Percentiles rank a stretch among this genome's conserved stretches.
Conservation (phyloP, 2,329 filamentous ascomycete species). For the Aspergillus hiratsukae region DNA sequence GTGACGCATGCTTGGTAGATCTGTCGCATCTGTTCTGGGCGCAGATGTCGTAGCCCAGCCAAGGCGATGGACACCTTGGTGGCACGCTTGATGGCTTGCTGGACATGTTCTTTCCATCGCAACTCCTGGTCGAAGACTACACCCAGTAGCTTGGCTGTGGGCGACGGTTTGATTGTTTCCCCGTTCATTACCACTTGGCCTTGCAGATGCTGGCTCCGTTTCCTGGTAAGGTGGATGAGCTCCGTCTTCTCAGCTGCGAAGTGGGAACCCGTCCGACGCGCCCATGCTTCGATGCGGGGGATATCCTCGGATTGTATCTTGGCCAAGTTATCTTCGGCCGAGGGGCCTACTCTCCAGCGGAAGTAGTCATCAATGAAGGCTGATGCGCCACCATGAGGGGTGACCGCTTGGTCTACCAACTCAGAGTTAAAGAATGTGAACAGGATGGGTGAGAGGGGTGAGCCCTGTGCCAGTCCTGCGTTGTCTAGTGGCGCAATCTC, state of each 20-base stretch:
- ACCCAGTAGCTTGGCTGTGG: conserved; percentile 22
- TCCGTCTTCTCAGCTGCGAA: conserved; percentile 28
- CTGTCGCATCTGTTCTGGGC: conserved; percentile 18
- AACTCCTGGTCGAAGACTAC: conserved; percentile 22
- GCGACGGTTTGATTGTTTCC: conserved; percentile 9
- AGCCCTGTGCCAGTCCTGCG: conserved; percentile 20
- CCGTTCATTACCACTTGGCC: conserved; percentile 15
- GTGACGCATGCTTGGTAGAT: conserved; percentile 21
- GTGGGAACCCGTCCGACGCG: conserved; percentile 18
- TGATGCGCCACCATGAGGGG: conserved; percentile 19
- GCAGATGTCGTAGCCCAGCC: conserved; percentile 16
- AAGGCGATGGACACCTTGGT: conserved; percentile 15
- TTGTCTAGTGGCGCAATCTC: conserved; percentile 4
- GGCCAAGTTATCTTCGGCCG: conserved; percentile 19
- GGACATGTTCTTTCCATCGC: conserved; percentile 20
- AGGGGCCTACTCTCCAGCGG: conserved; percentile 13
- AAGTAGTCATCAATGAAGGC: conserved; percentile 30
- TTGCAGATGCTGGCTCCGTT: conserved; percentile 11
- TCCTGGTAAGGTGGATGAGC: conserved; percentile 26
- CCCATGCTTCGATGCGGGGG: conserved; percentile 23
- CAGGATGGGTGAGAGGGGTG: conserved; percentile 31
- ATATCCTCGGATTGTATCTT: conserved; percentile 22
- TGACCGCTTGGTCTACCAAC: conserved; percentile 26
- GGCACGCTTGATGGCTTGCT: conserved; percentile 16
- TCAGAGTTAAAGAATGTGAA: conserved; percentile 38